Evolutionary conservation across 768 basidiomycete species (phyloP), one percentile per base, ranked within the genome.

Genomic region (Terana coerulea): DNA sequence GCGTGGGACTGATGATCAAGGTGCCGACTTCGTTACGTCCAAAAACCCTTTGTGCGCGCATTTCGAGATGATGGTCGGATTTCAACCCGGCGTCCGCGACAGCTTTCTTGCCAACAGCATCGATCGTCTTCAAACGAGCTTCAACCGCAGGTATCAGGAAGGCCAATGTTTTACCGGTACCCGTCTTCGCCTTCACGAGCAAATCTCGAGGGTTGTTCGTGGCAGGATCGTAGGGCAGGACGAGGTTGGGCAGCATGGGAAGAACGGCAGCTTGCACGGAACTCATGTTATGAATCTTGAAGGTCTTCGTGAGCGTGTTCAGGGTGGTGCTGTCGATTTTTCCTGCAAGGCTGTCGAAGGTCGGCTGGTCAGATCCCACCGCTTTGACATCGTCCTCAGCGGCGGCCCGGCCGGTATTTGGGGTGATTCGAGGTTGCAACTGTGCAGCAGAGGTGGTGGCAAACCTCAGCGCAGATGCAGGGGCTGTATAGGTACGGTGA

Each of bases 111-210:
- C 70, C 72, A 35, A 73, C 64, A 4, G 69, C 67, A 5, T 79
- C 67, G n/a, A 93, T 66, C 8, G 77, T 69, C 50, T 78, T 77
- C 17, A 89, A 31, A 7, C 94, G 84, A 2, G 84, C 76, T 61
- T 95, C 90, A 55, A 94, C 77, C 5, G 89, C 90, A 8, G 91
- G 91, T 17, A 95, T 76, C 49, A 97, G 80, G 74, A 94, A 95
- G 0, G 83, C 91, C 29, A 93, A 70, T 0, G 91, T 95, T 69
- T 95, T 95, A 28, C 91, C 92, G 0, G 91, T 92, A 25, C 92
- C 91, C 0, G 92, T 92, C 65, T 84, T 88, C 4, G 92, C 88
- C 64, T 90, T 86, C 50, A 95, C 91, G 39, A 95, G 74, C 21
- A 95, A 67, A 65, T 98, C 93, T 5, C 85, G 79, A 9, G 55